Percentiles rank a stretch among this genome's conserved stretches.
phyloP scores from a whole-genome alignment of 2,329 filamentous ascomycete species.

The Diaporthe eres region DNA sequence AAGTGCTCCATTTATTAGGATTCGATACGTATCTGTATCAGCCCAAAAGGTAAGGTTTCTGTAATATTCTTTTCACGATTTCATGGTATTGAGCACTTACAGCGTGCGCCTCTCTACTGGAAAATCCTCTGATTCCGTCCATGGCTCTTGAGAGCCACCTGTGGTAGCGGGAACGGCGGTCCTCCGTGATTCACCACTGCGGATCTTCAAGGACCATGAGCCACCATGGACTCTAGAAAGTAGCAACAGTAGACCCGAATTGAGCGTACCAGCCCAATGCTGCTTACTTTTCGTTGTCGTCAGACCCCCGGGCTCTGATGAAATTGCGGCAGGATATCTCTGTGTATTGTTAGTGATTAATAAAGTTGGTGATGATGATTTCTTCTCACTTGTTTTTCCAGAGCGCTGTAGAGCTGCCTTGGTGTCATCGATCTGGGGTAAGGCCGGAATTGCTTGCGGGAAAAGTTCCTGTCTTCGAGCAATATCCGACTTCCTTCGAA shows the following conservation, averaged over 20 bases:
- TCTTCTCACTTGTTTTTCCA: background rate
- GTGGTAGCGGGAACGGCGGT: no score
- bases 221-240: no score
- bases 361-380: rapidly evolving
- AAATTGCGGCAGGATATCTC: background rate
- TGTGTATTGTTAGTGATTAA: background rate
- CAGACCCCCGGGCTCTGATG: background rate
- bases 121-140: background rate
- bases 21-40: background rate
- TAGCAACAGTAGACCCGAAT: no score
- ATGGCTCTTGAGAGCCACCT: no score
- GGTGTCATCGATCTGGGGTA: background rate
- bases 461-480: conserved; percentile 28
- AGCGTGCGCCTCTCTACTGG: conserved; percentile 17
- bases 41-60: no score
- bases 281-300: no score
- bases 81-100: background rate
- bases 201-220: no score
- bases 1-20: background rate
- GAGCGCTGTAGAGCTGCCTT: background rate
- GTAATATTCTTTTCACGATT: no score
- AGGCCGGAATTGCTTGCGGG: background rate
- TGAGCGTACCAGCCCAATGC: no score
- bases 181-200: no score
- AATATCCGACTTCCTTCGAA: background rate